Base-by-base conservation (phyloP, 2,329 filamentous ascomycete genomes). In the Sporothrix pseudoabietina region DNA sequence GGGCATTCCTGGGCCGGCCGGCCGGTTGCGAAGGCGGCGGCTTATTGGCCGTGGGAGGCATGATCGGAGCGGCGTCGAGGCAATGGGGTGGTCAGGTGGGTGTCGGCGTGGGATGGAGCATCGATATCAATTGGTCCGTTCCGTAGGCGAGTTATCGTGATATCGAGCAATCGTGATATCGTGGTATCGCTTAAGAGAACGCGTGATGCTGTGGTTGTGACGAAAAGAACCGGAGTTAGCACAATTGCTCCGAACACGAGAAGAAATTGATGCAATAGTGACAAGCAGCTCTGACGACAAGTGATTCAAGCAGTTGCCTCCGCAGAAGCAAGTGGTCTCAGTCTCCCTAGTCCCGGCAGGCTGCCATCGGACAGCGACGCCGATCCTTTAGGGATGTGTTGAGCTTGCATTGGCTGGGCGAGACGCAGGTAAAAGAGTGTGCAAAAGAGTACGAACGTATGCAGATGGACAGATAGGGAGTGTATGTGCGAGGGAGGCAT, bases 11-110 rank as follows among this genome's bases (percentile, higher is more conserved):
- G n/a, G 69, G n/a, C 12, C 68, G 74, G 59, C 63, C 66, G 35
- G 63, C 65, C 44, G 74, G 6, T 54, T 55, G 74, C 16, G 72
- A 35, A 5, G 69, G 63, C 52, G 49, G 22, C 19, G 57, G 55
- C 41, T 66, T 68, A 30, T 74, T 74, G 59, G 71, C 75, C 16
- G 72, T 66, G 12, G 74, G 71, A 52, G 71, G 44, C 75, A 76
- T 75, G 10, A 6, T 63, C 69, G 49, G 30, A 16, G 22, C 22
- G 52, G 57, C 9, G 35, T 47, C 39, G 35, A 22, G 22, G 19
- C 22, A 3, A 41, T 47, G 12, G 4, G 22, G 16, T 39, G n/a
- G 12, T 70, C 65, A 71, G 30, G 39, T 16, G 22, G 69, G 69
- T 3, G 54, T 55, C 14, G 69, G 6, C n/a, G 52, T 71, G 19